Conservation (phyloP, 768 basidiomycete species). For the Leccinum obscurum region DNA sequence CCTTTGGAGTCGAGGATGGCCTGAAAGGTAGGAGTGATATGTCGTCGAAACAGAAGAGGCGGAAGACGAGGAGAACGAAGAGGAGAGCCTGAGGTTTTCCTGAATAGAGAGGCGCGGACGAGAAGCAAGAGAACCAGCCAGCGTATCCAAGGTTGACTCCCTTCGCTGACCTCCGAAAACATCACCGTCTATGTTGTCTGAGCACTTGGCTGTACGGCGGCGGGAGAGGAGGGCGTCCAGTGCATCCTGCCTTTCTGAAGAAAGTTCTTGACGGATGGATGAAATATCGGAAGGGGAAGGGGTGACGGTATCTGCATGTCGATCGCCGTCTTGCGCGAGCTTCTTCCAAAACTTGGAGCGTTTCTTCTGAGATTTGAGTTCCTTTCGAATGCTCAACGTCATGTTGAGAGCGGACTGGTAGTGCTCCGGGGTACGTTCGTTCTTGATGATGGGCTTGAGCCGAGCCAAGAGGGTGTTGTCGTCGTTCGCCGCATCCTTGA, state of each 20-base stretch:
- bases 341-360: slow-evolving; percentile 48
- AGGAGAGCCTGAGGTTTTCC: slow-evolving; percentile 13
- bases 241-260: slow-evolving; percentile 32
- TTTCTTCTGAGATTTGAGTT: slow-evolving; percentile 45
- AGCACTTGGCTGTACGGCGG: slow-evolving; percentile 19
- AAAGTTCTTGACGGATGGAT: slow-evolving; percentile 26
- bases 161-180: slow-evolving; percentile 25
- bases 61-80: slow-evolving; percentile 20
- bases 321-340: slow-evolving; percentile 36
- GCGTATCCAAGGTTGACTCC: slow-evolving; percentile 17
- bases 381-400: slow-evolving; percentile 44
- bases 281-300: slow-evolving; percentile 35
- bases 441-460: slow-evolving; percentile 37
- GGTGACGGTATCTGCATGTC: slow-evolving; percentile 22
- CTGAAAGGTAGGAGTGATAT: slow-evolving; percentile 16
- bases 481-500: slow-evolving; percentile 42
- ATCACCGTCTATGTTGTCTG: slow-evolving; percentile 18
- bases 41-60: slow-evolving; percentile 25
- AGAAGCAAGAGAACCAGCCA: slow-evolving; percentile 25
- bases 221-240: slow-evolving; percentile 38
- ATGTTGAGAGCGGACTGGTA: slow-evolving; percentile 48
- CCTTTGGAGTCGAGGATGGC: slow-evolving; percentile 10
- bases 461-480: slow-evolving; percentile 43
- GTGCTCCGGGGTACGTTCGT: slow-evolving; percentile 40
- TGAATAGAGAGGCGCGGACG: slow-evolving; percentile 24